Conservation (phyloP, 495 filamentous ascomycete genomes). For the Massariosphaeria phaeospora region DNA sequence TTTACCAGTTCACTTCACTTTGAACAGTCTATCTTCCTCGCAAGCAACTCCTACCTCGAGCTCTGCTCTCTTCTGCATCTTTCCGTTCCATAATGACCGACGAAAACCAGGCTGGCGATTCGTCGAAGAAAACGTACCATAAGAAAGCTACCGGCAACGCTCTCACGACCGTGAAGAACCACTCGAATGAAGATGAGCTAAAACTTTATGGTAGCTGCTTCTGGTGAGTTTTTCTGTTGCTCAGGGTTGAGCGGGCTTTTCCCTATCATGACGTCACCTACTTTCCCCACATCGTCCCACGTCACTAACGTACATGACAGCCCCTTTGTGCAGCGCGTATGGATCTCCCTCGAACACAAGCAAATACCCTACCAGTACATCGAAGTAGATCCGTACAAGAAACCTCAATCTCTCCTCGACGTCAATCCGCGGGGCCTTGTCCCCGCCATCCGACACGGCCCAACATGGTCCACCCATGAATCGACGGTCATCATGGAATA, state of each 20-base stretch:
- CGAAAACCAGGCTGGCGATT: conserved; percentile 34
- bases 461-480: conserved; percentile 81
- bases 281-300: background rate
- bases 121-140: conserved; percentile 68
- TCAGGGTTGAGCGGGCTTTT: background rate
- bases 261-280: conserved; percentile 13
- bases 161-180: conserved; percentile 65
- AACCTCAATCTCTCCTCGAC: conserved; percentile 70
- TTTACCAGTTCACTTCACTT: no score
- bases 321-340: conserved; percentile 88
- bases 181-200: conserved; percentile 63
- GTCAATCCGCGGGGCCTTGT: conserved; percentile 87
- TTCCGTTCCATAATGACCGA: conserved; percentile 32
- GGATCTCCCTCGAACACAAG: conserved; percentile 91
- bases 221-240: conserved; percentile 55
- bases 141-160: conserved; percentile 79
- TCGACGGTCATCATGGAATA: conserved; percentile 89
- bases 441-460: conserved; percentile 72
- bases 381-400: conserved; percentile 83
- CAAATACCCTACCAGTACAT: conserved; percentile 82
- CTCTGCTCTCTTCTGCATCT: background rate
- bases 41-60: background rate
- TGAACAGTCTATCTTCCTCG: no score
- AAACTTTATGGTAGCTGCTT: conserved; percentile 89
- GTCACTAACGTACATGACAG: conserved; percentile 37